A percentile compares a stretch with the other conserved stretches of the same genome.
These are phyloP conservation scores for Fusarium tuaranense DNA, from an alignment of 2,329 filamentous ascomycete genomes.

Conservation along the genomic window DNA sequence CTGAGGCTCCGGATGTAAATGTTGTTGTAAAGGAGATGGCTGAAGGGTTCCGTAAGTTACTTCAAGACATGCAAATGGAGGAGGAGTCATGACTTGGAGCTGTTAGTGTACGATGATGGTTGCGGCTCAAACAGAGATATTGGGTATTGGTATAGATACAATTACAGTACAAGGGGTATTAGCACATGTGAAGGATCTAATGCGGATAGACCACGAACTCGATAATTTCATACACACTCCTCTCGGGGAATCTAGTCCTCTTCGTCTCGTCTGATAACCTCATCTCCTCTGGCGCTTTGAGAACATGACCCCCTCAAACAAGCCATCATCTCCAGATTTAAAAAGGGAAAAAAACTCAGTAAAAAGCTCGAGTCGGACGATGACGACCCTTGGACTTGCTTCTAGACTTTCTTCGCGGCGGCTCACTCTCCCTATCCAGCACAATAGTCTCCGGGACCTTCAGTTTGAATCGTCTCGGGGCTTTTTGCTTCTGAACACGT, in stretches of 20 bases:
- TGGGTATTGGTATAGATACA: neutral
- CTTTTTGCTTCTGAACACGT: neutral
- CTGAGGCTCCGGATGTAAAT: slow-evolving; percentile 55
- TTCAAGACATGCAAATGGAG: slow-evolving; percentile 35
- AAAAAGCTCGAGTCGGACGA: neutral
- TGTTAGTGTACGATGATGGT: neutral
- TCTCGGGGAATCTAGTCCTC: neutral
- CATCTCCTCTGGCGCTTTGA: neutral
- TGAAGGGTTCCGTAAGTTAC: slow-evolving; percentile 52
- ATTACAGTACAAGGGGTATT: slow-evolving; percentile 1
- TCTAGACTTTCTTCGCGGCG: neutral
- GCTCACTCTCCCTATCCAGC: neutral
- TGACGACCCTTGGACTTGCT: neutral
- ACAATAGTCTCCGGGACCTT: neutral
- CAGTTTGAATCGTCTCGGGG: slow-evolving; percentile 1
- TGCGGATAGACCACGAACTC: neutral
- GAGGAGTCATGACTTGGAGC: neutral
- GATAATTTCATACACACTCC: slow-evolving; percentile 1
- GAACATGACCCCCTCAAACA: neutral
- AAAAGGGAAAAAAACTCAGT: neutral
- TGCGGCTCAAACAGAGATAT: neutral
- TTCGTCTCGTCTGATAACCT: neutral
- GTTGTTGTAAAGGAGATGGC: slow-evolving; percentile 56
- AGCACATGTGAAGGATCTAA: slow-evolving; percentile 19
- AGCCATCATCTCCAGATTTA: neutral